These are phyloP conservation scores for Aspergillus sp. DNA, from an alignment of 2,329 filamentous ascomycete species.

Conservation along the genomic window DNA sequence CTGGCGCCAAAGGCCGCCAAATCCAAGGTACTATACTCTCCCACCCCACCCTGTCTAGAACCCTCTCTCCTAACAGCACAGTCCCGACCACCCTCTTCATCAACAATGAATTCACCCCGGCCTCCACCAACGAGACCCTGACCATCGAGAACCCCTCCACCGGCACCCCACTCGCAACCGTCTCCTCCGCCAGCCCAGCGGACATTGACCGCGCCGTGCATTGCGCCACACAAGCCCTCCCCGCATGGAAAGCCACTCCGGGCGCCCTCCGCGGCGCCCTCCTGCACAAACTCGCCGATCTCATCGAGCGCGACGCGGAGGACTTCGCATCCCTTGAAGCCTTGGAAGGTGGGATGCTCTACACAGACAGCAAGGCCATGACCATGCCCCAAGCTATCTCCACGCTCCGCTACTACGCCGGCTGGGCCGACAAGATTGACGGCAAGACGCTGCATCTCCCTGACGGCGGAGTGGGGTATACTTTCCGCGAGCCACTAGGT, in stretches of 20 bases:
- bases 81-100: slow-evolving; percentile 33
- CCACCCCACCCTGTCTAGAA: too few species aligned
- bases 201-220: slow-evolving; percentile 29
- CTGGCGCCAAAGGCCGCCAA: slow-evolving; percentile 2
- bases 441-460: slow-evolving; percentile 26
- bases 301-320: slow-evolving; percentile 31
- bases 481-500: slow-evolving; percentile 30
- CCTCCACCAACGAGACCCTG: slow-evolving; percentile 21
- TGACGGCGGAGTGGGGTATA: slow-evolving; percentile 27
- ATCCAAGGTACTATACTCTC: not conserved
- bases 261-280: slow-evolving; percentile 21
- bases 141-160: slow-evolving; percentile 29
- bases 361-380: slow-evolving; percentile 25
- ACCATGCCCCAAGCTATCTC: slow-evolving; percentile 27
- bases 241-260: slow-evolving; percentile 26
- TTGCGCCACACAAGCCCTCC: slow-evolving; percentile 24
- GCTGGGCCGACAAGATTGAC: slow-evolving; percentile 34
- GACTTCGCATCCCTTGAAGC: slow-evolving; percentile 29
- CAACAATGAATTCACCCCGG: slow-evolving; percentile 30
- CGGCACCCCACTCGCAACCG: slow-evolving; percentile 21
- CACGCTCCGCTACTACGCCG: slow-evolving; percentile 31
- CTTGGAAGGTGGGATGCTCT: slow-evolving; percentile 28
- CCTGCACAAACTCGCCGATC: slow-evolving; percentile 29
- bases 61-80: not conserved
- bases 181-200: slow-evolving; percentile 26